A percentile compares a stretch with the other conserved stretches of the same genome.
These are phyloP conservation scores for Pseudocercospora cruenta DNA, from an alignment of 2,329 filamentous ascomycete genomes.

Conservation along the genomic window DNA sequence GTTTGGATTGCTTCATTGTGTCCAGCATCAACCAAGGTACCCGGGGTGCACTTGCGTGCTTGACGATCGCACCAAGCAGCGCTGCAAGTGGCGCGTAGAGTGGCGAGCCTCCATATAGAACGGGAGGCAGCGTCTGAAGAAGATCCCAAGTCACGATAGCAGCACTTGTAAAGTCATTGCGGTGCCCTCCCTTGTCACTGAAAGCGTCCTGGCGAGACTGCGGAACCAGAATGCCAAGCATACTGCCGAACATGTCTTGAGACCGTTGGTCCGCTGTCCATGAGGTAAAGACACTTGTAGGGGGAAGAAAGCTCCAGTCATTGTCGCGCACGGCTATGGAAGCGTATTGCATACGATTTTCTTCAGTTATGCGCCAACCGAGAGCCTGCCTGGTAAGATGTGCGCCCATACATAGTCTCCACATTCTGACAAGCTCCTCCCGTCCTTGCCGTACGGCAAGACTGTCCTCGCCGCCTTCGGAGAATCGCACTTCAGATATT, in stretches of 20 bases:
- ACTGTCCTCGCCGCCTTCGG: background rate
- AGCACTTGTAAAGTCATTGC: constrained; percentile 27
- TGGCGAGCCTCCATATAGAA: constrained; percentile 1
- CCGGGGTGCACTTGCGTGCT: constrained; percentile 3
- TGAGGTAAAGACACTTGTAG: constrained; percentile 16
- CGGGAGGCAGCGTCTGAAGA: constrained; percentile 11
- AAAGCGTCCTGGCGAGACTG: background rate
- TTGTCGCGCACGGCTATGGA: constrained; percentile 3
- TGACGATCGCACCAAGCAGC: background rate
- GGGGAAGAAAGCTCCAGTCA: constrained; percentile 29
- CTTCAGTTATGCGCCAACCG: background rate
- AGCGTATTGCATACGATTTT: background rate
- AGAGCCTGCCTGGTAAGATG: constrained; percentile 11
- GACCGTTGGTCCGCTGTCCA: constrained; percentile 8
- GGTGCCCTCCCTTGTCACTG: constrained; percentile 3
- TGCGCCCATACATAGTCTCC: constrained; percentile 22
- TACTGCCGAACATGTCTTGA: constrained; percentile 19
- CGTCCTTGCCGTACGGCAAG: constrained; percentile 2
- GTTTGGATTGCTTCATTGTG: background rate
- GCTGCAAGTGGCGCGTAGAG: background rate
- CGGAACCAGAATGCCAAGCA: constrained; percentile 24
- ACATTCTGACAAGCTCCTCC: constrained; percentile 22
- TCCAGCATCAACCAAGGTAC: background rate
- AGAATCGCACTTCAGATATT: constrained; percentile 11
- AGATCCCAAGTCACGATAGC: constrained; percentile 29